Evolutionary conservation across 768 basidiomycete species (phyloP), one percentile per base, ranked within the genome.

Genomic region (Termitomyces sp.): DNA sequence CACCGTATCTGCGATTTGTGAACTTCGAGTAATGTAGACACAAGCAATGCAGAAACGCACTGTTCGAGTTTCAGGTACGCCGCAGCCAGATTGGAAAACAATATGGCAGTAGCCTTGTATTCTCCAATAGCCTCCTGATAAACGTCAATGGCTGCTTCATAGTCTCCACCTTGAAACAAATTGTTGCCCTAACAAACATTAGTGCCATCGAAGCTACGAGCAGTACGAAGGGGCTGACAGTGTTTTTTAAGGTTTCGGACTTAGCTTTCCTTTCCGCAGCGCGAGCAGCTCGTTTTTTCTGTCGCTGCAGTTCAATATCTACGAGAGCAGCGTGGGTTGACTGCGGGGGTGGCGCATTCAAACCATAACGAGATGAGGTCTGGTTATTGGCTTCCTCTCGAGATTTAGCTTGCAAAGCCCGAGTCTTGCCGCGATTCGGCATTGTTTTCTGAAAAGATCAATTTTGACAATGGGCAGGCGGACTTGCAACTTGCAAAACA

Each of bases 1-100:
- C 63, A 49, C 74, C 72, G 54, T 72, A 76, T 64, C 79, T 79
- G 50, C 32, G 6, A 44, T 52, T 50, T 18, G 5, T 44, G 12
- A 48, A 58, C 5, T 13, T 44, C 26, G 47, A 41, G 32, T 47
- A 4, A 57, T 33, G 33, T n/a, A 20, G 1, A 43, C 50, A 12
- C 23, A 20, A n/a, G 30, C 46, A 20, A 54, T 36, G 5, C 32
- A 16, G n/a, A 46, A 33, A 50, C 48, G 58, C 71, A 58, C 61
- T 74, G 70, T 69, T 70, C 63, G 2, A 76, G 60, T 58, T 77
- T 77, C 9, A 77, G 57, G 57, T 75, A 75, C 0, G 71, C 70
- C 2, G 69, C 74, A 36, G 75, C 71, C 13, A 77, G 65, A 53
- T 73, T 72, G 46, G 76, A 72, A 58, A 71, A 67, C 35, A 76